Evolutionary conservation across 371 early-diverging fungal species (phyloP), one percentile per base, ranked within the genome.

Genomic region (Circinella umbellata): DNA sequence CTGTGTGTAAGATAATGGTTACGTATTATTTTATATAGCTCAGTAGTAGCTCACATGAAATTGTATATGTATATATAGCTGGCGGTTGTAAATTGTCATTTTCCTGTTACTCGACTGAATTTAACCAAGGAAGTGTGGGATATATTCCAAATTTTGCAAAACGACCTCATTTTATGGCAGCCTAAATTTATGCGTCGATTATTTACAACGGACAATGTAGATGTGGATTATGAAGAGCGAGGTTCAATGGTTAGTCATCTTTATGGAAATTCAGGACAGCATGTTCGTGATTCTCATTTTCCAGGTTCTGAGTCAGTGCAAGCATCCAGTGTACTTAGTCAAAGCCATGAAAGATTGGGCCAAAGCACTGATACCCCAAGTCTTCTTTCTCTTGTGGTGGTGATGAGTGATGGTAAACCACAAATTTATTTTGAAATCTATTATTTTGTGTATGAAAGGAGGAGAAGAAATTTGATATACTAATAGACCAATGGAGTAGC

Each of bases 111-210:
- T 4, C 77, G 86, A 10, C 78, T 92, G 63, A 80, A 82, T 38
- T 72, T 94, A 35, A 78, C 83, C 42, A 92, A 92, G 59, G 37
- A 75, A 3, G 69, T 76, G 0, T 91, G 89, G 80, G 92, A 94
- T 72, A 85, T 69, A 7, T 72, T 93, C 3, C 92, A 92, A 69
- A 82, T 90, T 20, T 75, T 93, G 34, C 79, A 90, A 57, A 93
- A 92, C 68, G 92, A 92, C 61, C 71, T 93, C 35, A 62, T 88
- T 48, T 68, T 90, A 38, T 94, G 93, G 92, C 85, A 86, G 61
- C 89, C 85, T 14, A 72, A 64, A 36, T 87, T 81, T 64, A 55
- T 81, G 6, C 27, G 69, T 39, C 59, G 53, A 4, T 27, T 68
- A n/a, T 15, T 47, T 20, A 51, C 55, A 61, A 34, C 57, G 10